phyloP scores from a whole-genome alignment of 1,139 yeast genomes.

The Nakaseomyces bracarensis region DNA sequence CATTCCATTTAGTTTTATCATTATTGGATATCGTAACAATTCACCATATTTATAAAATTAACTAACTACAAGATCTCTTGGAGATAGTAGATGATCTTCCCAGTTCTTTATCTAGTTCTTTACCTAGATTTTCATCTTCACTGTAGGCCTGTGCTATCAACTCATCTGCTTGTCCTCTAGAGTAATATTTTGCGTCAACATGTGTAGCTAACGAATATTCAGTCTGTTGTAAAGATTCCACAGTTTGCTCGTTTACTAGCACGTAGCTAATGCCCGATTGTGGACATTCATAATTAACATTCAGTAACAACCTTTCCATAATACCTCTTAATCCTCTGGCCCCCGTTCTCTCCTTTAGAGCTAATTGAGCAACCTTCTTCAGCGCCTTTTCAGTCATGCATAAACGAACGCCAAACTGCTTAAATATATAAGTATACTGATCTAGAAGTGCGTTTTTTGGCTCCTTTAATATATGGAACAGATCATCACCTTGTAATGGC shows the following conservation, averaged over 20 bases:
- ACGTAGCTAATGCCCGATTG: slow-evolving; percentile 42
- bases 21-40: too few species aligned
- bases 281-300: slow-evolving; percentile 48
- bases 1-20: background rate
- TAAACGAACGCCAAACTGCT: slow-evolving; percentile 41
- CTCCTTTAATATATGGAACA: slow-evolving; percentile 41
- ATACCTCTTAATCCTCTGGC: slow-evolving; percentile 48
- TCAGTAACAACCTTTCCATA: slow-evolving; percentile 41
- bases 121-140: slow-evolving; percentile 33
- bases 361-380: slow-evolving; percentile 38
- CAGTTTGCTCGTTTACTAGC: slow-evolving; percentile 36
- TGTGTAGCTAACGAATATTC: slow-evolving; percentile 29
- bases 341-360: slow-evolving; percentile 44
- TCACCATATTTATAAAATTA: slow-evolving; percentile 3
- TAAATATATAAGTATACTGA: slow-evolving; percentile 43
- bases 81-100: slow-evolving; percentile 19
- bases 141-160: slow-evolving; percentile 32
- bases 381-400: slow-evolving; percentile 41
- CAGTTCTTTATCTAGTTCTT: slow-evolving; percentile 27
- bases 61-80: slow-evolving; percentile 7
- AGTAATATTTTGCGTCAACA: slow-evolving; percentile 38
- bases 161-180: slow-evolving; percentile 35
- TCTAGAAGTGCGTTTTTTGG: slow-evolving; percentile 44
- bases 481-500: slow-evolving; percentile 37
- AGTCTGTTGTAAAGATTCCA: slow-evolving; percentile 31